Evolutionary conservation across 805 yeast genomes (phyloP).

Genomic region (Wickerhamomyces bisporus): DNA sequence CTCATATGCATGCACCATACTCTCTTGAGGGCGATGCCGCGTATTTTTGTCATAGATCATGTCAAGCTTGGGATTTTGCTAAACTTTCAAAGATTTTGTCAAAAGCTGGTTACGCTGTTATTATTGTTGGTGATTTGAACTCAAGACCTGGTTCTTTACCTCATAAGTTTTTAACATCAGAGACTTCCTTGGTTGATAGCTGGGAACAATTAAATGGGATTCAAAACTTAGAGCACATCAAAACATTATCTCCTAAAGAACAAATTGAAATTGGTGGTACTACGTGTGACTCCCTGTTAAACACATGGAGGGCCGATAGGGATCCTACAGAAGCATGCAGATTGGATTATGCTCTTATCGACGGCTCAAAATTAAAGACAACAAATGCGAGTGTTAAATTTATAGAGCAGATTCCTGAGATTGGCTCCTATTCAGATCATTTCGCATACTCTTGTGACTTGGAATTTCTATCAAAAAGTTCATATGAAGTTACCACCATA

Average conservation of each 20-base stretch:
- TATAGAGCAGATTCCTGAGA: conserved; percentile 57
- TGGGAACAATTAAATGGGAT: conserved; percentile 70
- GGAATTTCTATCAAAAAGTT: conserved; percentile 21
- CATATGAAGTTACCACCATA: conserved; percentile 3
- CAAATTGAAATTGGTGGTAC: conserved; percentile 75
- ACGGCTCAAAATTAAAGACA: conserved; percentile 46
- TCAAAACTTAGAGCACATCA: conserved; percentile 36
- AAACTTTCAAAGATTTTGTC: conserved; percentile 54
- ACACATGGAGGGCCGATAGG: conserved; percentile 68
- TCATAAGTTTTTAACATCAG: conserved; percentile 61
- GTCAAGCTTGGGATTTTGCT: conserved; percentile 96
- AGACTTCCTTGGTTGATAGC: conserved; percentile 69
- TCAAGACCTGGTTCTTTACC: conserved; percentile 85
- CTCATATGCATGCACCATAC: conserved; percentile 98
- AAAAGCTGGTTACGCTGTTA: conserved; percentile 75
- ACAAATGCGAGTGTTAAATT: conserved; percentile 66
- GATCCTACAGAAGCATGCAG: conserved; percentile 53
- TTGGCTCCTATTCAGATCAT: conserved; percentile 88
- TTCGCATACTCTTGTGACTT: conserved; percentile 66
- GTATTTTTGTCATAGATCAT: conserved; percentile 82
- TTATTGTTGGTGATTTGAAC: conserved; percentile 91
- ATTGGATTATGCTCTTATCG: conserved; percentile 84
- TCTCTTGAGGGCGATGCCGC: conserved; percentile 78
- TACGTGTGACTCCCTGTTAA: conserved; percentile 83
- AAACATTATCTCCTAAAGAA: conserved; percentile 42